These are phyloP conservation scores for Coccomyxa subellipsoidea DNA, from an alignment of 163 green algal species.

Conservation along the genomic window DNA sequence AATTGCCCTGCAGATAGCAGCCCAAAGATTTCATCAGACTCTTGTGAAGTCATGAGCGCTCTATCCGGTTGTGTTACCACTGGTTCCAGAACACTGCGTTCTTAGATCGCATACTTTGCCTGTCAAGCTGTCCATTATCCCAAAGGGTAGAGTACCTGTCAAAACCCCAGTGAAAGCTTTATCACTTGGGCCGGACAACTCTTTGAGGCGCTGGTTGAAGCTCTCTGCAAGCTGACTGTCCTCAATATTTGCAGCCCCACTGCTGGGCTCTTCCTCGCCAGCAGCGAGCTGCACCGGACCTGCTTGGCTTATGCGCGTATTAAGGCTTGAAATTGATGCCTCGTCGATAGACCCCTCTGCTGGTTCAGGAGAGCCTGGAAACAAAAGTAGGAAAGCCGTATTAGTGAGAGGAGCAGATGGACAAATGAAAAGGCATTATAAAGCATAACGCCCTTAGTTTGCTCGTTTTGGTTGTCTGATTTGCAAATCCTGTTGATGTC, in stretches of 20 bases:
- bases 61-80: too few species aligned
- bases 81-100: too few species aligned
- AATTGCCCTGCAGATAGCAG: slow-evolving; percentile 36
- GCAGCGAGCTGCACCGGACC: background rate
- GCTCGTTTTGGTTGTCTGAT: too few species aligned
- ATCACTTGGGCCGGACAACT: background rate
- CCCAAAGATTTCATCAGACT: too few species aligned
- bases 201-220: background rate
- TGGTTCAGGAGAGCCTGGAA: background rate
- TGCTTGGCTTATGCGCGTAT: background rate
- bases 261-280: background rate
- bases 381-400: too few species aligned
- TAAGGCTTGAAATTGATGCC: slow-evolving; percentile 13
- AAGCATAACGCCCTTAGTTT: slow-evolving; percentile 1
- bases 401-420: too few species aligned
- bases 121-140: background rate
- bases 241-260: background rate
- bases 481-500: too few species aligned
- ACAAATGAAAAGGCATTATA: background rate
- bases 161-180: background rate
- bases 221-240: slow-evolving; percentile 26
- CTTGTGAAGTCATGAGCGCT: too few species aligned
- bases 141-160: background rate
- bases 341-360: slow-evolving; percentile 14
- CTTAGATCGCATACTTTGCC: too few species aligned